A percentile compares a stretch with the other conserved stretches of the same genome.
These are phyloP conservation scores for Geranium brycei DNA, from an alignment of 345 rosid species.

Conservation along the genomic window DNA sequence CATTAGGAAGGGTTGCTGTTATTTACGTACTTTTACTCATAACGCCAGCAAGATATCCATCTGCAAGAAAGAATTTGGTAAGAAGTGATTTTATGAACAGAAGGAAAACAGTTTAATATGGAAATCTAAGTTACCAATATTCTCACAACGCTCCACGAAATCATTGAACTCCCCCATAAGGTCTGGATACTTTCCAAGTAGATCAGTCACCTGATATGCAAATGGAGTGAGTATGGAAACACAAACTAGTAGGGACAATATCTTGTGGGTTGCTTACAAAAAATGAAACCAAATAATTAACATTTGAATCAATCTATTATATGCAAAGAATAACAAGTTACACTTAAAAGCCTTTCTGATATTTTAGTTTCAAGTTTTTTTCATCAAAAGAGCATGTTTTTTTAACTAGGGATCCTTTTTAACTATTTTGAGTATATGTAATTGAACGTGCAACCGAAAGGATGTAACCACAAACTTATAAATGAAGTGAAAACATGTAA, in stretches of 20 bases:
- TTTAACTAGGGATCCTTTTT: too few species aligned
- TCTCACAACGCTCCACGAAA: constrained; percentile 79
- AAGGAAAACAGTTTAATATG: constrained; percentile 5
- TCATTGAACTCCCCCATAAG: constrained; percentile 90
- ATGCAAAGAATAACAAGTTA: neutral
- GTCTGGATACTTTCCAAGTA: constrained; percentile 83
- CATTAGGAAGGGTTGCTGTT: neutral
- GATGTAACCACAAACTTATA: neutral
- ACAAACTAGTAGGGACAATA: neutral
- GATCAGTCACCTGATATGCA: constrained; percentile 59
- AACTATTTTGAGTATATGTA: too few species aligned
- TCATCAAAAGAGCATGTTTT: neutral
- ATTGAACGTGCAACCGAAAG: neutral
- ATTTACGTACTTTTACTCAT: constrained; percentile 77
- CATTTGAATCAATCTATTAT: too few species aligned
- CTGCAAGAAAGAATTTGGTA: constrained; percentile 37
- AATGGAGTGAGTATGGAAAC: neutral
- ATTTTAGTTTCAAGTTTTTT: neutral
- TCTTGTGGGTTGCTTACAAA: neutral
- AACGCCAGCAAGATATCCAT: constrained; percentile 86
- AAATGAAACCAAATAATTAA: neutral
- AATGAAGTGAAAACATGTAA: too few species aligned
- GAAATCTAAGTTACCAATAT: constrained; percentile 39
- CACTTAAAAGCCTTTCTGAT: neutral
- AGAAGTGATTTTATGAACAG: constrained; percentile 13